A percentile compares a stretch with the other conserved stretches of the same genome.
phyloP scores from a whole-genome alignment of 192 early-diverging fungal genomes.

The Backusella macrospora region DNA sequence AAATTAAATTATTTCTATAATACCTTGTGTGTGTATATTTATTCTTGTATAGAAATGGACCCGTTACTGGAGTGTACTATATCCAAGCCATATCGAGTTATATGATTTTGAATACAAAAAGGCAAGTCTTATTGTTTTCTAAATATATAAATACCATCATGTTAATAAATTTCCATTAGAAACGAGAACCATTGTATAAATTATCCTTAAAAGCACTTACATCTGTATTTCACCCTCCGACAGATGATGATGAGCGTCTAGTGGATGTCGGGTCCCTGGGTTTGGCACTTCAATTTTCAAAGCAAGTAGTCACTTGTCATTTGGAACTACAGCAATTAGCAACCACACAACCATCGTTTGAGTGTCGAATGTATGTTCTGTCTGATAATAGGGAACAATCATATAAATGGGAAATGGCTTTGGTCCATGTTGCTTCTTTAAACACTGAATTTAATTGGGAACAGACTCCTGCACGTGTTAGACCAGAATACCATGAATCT shows the following conservation, averaged over 20 bases:
- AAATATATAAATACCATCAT: slow-evolving; percentile 7
- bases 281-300: slow-evolving; percentile 36
- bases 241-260: slow-evolving; percentile 28
- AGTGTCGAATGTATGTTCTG: slow-evolving; percentile 36
- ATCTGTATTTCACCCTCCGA: slow-evolving; percentile 32
- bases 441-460: slow-evolving; percentile 20
- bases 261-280: slow-evolving; percentile 38
- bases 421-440: slow-evolving; percentile 22
- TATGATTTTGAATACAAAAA: slow-evolving; percentile 47
- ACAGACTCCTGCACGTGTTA: slow-evolving; percentile 5
- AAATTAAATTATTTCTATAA: not conserved
- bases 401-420: slow-evolving; percentile 32
- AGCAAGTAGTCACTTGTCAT: not conserved
- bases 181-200: not conserved
- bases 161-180: slow-evolving; percentile 15
- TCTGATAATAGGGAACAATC: slow-evolving; percentile 24
- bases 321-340: not conserved
- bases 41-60: slow-evolving; percentile 32
- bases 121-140: slow-evolving; percentile 17
- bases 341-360: not conserved
- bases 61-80: slow-evolving; percentile 36
- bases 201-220: slow-evolving; percentile 20
- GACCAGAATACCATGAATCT: not conserved
- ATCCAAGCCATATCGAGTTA: slow-evolving; percentile 24
- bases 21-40: not conserved